Percentiles rank a stretch among this genome's conserved stretches.
Evolutionary conservation across 176 grass and related monocot genomes (phyloP).

Genomic region (Themeda triandra): DNA sequence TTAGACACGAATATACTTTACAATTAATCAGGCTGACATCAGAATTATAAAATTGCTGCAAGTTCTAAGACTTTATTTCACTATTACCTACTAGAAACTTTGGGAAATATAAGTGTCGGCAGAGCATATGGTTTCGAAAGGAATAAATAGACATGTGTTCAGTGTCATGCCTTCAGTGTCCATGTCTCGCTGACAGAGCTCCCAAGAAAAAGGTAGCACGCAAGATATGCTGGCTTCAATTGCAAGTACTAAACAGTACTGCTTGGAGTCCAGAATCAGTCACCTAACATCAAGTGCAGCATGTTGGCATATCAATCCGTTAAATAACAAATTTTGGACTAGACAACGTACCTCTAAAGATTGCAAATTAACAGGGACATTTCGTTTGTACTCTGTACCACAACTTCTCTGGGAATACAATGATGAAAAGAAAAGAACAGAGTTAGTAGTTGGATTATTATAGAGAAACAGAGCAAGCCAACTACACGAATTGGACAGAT

Average conservation of each 20-base stretch:
- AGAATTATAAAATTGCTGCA: neutral
- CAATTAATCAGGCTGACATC: neutral
- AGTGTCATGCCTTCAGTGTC: conserved; percentile 21
- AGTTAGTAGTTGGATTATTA: neutral
- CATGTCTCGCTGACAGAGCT: conserved; percentile 14
- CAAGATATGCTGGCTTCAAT: conserved; percentile 59
- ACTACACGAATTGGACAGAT: no score
- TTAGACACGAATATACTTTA: neutral
- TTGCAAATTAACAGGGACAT: conserved; percentile 4
- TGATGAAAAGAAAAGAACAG: neutral
- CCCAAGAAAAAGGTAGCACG: conserved; percentile 41
- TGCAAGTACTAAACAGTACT: conserved; percentile 54
- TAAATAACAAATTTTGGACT: conserved; percentile 36
- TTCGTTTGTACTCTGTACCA: neutral
- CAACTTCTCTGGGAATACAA: neutral
- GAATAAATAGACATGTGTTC: neutral
- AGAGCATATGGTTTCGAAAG: neutral
- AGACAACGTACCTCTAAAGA: neutral
- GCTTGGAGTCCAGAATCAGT: conserved; percentile 36
- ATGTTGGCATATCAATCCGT: conserved; percentile 22
- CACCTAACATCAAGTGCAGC: conserved; percentile 38
- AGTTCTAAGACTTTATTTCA: neutral
- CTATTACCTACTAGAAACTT: neutral
- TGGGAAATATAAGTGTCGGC: neutral
- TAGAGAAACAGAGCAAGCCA: neutral